Conservation (phyloP, 1,284 basidiomycete species). For the Hymenochaete sp. region DNA sequence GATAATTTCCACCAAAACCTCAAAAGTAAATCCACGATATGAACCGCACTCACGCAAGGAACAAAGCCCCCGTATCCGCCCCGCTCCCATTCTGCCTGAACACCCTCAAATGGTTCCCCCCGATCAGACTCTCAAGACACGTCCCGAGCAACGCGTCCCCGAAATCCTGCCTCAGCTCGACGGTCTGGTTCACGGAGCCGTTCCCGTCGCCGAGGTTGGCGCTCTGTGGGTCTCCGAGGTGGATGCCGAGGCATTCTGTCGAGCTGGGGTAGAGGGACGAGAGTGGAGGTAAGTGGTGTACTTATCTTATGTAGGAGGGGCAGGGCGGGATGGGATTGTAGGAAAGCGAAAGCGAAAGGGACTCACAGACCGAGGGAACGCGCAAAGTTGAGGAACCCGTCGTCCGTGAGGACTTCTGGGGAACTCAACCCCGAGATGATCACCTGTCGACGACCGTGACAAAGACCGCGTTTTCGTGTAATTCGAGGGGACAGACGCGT, state of each 20-base stretch:
- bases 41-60: too few relatives aligned
- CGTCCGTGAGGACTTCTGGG: slow-evolving; percentile 55
- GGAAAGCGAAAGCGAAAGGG: neutral
- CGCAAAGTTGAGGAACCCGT: slow-evolving; percentile 50
- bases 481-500: too few relatives aligned
- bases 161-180: slow-evolving; percentile 61
- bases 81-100: slow-evolving; percentile 64
- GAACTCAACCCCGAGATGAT: slow-evolving; percentile 46
- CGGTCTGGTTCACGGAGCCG: slow-evolving; percentile 35
- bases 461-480: slow-evolving; percentile 23
- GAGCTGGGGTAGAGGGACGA: slow-evolving; percentile 35
- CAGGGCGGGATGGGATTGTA: slow-evolving; percentile 1
- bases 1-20: neutral
- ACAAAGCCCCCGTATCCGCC: slow-evolving; percentile 55
- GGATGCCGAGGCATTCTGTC: slow-evolving; percentile 63
- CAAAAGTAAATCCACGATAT: slow-evolving; percentile 40
- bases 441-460: too few relatives aligned
- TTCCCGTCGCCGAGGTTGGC: slow-evolving; percentile 14
- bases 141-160: slow-evolving; percentile 50
- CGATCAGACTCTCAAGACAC: slow-evolving; percentile 52
- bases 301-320: slow-evolving; percentile 2
- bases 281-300: neutral
- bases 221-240: slow-evolving; percentile 37
- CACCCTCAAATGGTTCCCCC: slow-evolving; percentile 61
- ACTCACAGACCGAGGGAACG: slow-evolving; percentile 57